Conservation (phyloP, 2,329 filamentous ascomycete species). For the Domatiomyces catenatus region DNA sequence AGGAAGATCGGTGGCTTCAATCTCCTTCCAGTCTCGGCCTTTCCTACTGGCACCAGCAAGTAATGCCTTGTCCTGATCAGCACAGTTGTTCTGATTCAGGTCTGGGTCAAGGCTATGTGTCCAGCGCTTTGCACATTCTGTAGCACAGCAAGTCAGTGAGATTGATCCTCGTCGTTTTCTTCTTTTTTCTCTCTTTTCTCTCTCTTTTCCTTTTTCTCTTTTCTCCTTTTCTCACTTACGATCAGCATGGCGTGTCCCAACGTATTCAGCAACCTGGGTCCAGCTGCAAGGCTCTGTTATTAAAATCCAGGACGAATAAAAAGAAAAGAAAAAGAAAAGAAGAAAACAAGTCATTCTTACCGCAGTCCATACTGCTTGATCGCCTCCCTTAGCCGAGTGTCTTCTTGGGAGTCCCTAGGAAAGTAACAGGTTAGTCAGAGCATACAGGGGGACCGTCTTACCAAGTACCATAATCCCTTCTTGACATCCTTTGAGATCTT, state of each 20-base stretch:
- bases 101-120: slow-evolving; percentile 30
- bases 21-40: slow-evolving; percentile 27
- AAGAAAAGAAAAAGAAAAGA: too few relatives aligned
- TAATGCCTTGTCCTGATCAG: slow-evolving; percentile 20
- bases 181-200: background rate
- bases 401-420: slow-evolving; percentile 16
- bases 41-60: slow-evolving; percentile 21
- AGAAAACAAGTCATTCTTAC: slow-evolving; percentile 12
- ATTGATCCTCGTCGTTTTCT: background rate
- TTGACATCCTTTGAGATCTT: slow-evolving; percentile 26
- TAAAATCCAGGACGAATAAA: background rate
- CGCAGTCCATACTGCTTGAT: slow-evolving; percentile 25
- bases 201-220: slow-evolving; percentile 8
- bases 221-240: slow-evolving; percentile 18
- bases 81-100: slow-evolving; percentile 27
- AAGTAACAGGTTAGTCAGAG: background rate
- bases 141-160: background rate
- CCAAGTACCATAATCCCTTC: slow-evolving; percentile 28
- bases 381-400: slow-evolving; percentile 21
- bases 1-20: slow-evolving; percentile 22
- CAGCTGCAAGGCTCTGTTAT: slow-evolving; percentile 21
- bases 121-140: slow-evolving; percentile 35
- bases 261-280: slow-evolving; percentile 27
- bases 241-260: slow-evolving; percentile 26
- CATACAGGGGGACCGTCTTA: background rate